Base-by-base conservation (phyloP, 305 asterid genomes). In the Fraxinus ornus region DNA sequence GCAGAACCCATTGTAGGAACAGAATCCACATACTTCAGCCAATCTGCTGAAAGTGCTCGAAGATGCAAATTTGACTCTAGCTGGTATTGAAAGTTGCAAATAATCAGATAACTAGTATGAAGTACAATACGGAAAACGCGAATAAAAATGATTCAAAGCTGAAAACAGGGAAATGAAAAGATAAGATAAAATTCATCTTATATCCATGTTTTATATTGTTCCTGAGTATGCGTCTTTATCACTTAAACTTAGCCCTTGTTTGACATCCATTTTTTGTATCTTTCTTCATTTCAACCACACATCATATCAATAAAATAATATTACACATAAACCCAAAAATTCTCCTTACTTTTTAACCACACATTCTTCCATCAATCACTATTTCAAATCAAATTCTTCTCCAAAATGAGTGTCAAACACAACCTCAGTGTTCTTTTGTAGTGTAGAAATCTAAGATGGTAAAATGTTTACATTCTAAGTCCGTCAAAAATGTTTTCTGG, bases 1-100 rank as follows among this genome's bases (percentile, higher is more conserved):
- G 97, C 95, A 84, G 99, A 95, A 76, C 98, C 99, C 89, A 94
- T 79, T 76, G 92, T 86, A 85, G 88, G 80, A 86, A 84, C 91
- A 86, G 95, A 86, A 90, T 93, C 98, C 71, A 93, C 94, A 83
- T 93, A 92, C 88, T 95, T 94, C 68, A 84, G 77, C 99, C 99
- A 95, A 79, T 92, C 95, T 47, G 91, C 81, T 79, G 93, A 92
- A 87, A 95, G 84, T 83, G 96, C 95, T 55, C 85, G 92, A 82
- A 81, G 92, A 80, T 88, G 96, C 88, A 95, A 85, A 88, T 93
- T 95, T 76, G 90, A 91, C 93, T 92, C 99, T 84, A 94, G 84
- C 99, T 95, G 97, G 86, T 60, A 81, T 55, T 86, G 83, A 79
- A 87, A 85, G 75, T 39, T 35, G 70, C 52, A 79, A 77, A 22